These are phyloP conservation scores for Hysterangium stoloniferum DNA, from an alignment of 768 basidiomycete genomes.

Conservation along the genomic window DNA sequence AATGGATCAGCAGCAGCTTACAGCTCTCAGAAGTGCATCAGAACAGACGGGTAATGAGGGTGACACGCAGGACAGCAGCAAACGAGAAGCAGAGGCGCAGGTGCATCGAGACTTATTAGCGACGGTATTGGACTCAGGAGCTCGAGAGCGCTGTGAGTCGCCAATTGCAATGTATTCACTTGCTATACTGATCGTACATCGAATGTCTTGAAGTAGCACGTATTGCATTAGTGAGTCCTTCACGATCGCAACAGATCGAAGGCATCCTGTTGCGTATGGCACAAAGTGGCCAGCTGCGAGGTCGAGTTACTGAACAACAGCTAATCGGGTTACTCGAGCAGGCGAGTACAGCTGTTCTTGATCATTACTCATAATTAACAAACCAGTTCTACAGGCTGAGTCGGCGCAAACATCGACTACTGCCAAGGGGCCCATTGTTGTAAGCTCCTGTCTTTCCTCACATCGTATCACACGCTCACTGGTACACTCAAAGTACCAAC, in stretches of 20 bases:
- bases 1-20: conserved; percentile 10
- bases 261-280: conserved; percentile 73
- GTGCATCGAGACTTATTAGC: conserved; percentile 70
- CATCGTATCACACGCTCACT: background rate
- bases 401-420: conserved; percentile 38
- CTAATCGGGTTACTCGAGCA: conserved; percentile 83
- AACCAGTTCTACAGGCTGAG: conserved; percentile 37
- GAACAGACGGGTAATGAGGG: background rate
- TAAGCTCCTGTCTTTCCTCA: conserved; percentile 18
- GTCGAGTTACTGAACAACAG: conserved; percentile 69
- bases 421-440: conserved; percentile 33
- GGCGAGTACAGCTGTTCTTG: conserved; percentile 32
- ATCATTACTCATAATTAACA: background rate
- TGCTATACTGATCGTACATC: too few species aligned
- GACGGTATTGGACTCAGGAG: conserved; percentile 67
- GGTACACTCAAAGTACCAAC: conserved; percentile 22
- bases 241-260: conserved; percentile 76
- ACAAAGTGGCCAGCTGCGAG: conserved; percentile 72
- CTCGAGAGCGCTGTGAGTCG: conserved; percentile 71
- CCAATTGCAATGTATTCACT: too few species aligned
- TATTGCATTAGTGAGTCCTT: conserved; percentile 79
- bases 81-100: conserved; percentile 61
- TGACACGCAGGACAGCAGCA: conserved; percentile 32
- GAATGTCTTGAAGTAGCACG: conserved; percentile 60
- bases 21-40: conserved; percentile 2